A percentile compares a stretch with the other conserved stretches of the same genome.
Evolutionary conservation across 2,329 filamentous ascomycete species (phyloP).

Genomic region (Dactylonectria estremocensis): DNA sequence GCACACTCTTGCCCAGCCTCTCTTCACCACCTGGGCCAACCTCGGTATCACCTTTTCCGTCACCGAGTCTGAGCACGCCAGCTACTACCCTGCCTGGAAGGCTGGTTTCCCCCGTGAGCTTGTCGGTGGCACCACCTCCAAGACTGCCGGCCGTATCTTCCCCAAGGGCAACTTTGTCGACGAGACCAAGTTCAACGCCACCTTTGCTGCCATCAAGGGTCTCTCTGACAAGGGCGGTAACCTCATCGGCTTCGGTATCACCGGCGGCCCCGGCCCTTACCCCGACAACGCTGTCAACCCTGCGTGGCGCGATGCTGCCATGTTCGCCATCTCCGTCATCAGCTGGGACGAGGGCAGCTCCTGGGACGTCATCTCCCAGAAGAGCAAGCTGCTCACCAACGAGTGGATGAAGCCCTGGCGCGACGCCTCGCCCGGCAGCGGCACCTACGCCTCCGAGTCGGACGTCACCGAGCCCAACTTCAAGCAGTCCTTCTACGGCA

Average conservation of each 20-base stretch:
- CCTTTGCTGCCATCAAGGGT: slow-evolving; percentile 55
- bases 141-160: slow-evolving; percentile 44
- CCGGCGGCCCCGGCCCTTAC: slow-evolving; percentile 48
- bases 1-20: slow-evolving; percentile 24
- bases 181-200: slow-evolving; percentile 50
- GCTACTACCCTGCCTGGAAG: slow-evolving; percentile 41
- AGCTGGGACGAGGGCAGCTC: slow-evolving; percentile 47
- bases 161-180: slow-evolving; percentile 40
- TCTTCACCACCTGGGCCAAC: slow-evolving; percentile 32
- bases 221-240: slow-evolving; percentile 58
- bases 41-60: slow-evolving; percentile 33
- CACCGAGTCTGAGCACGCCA: slow-evolving; percentile 37
- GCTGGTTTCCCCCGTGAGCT: slow-evolving; percentile 38
- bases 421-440: slow-evolving; percentile 36
- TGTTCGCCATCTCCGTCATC: slow-evolving; percentile 56
- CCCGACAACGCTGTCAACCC: slow-evolving; percentile 63
- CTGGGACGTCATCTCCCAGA: slow-evolving; percentile 29
- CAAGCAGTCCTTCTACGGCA: slow-evolving; percentile 42
- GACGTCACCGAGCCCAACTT: slow-evolving; percentile 44
- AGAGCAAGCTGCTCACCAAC: slow-evolving; percentile 38
- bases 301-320: slow-evolving; percentile 62
- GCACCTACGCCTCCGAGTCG: slow-evolving; percentile 41
- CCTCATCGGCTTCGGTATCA: slow-evolving; percentile 59
- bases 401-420: slow-evolving; percentile 49
- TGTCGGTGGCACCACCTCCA: slow-evolving; percentile 31